Evolutionary conservation across 306 rosid species (phyloP), one percentile per base, ranked within the genome.

Genomic region (Ammopiptanthus mongolicus): DNA sequence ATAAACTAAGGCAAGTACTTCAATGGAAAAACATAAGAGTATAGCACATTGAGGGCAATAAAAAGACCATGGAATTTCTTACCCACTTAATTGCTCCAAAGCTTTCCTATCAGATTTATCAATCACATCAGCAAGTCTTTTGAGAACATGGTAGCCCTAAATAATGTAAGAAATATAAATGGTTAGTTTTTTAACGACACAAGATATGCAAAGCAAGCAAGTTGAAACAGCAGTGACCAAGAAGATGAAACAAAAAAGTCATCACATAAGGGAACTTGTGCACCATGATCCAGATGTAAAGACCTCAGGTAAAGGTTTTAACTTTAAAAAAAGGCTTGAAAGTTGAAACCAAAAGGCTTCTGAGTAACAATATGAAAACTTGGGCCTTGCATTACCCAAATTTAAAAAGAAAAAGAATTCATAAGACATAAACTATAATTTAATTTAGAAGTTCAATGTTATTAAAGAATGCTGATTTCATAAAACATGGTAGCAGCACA

Each of bases 11-110:
- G 47, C 42, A 36, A 39, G 65, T 56, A 63, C 67, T 75, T 63
- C 62, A 60, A 23, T 0, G 0, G 39, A 25, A 47, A 64, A 67
- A 51, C 12, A 21, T 53, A 50, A 31, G 25, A 76, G 14, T 22
- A 59, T 6, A 59, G 37, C 7, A 29, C 18, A 55, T 53, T 17
- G 66, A 78, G 67, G 39, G 22, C 64, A 65, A 37, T 11, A 61
- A 33, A 37, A 46, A 14, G 13, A 52, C 10, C 29, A 19, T 22
- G 21, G n/a, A 62, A 73, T 21, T 60, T 67, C 87, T 81, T 81
- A 92, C 98, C 99, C 97, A 74, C 97, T 95, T 86, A 95, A 83
- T 85, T 87, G 90, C 83, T 87, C 97, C 56, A 92, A 83, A 51
- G 33, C 56, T 69, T 66, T 82, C 81, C 84, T 80, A 68, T 92